These are phyloP conservation scores for Tetrapisispora arboricola DNA, from an alignment of 805 yeast genomes.

Conservation along the genomic window DNA sequence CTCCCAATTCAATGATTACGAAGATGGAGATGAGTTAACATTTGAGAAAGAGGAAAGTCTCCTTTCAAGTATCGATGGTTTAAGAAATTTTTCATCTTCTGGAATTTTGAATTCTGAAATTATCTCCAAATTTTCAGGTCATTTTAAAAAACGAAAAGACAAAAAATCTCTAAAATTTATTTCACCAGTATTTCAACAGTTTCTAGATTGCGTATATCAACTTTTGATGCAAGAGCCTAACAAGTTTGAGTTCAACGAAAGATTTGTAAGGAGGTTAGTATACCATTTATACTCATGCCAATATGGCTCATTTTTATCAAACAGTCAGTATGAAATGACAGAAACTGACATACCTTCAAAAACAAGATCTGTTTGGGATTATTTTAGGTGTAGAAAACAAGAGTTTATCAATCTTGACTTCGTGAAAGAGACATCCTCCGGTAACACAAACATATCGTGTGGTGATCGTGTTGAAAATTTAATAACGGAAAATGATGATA, in stretches of 20 bases:
- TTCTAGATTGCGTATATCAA: slow-evolving; percentile 83
- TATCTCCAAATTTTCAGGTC: slow-evolving; percentile 4
- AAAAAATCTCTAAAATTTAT: slow-evolving; percentile 41
- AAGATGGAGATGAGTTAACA: background rate
- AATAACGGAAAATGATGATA: slow-evolving; percentile 32
- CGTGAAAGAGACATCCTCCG: background rate
- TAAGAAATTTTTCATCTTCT: slow-evolving; percentile 1
- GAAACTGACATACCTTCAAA: slow-evolving; percentile 33
- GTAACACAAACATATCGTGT: background rate
- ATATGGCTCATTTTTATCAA: slow-evolving; percentile 80
- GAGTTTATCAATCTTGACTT: slow-evolving; percentile 58
- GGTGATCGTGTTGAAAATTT: too few relatives aligned
- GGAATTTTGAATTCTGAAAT: slow-evolving; percentile 1
- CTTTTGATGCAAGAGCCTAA: slow-evolving; percentile 57
- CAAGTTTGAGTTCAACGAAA: slow-evolving; percentile 77
- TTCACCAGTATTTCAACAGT: slow-evolving; percentile 94
- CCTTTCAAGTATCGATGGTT: background rate
- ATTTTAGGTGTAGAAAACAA: slow-evolving; percentile 61
- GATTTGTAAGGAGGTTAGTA: slow-evolving; percentile 71
- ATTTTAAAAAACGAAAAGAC: slow-evolving; percentile 24
- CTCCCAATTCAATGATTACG: background rate
- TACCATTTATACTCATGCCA: slow-evolving; percentile 92
- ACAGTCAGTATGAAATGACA: slow-evolving; percentile 56
- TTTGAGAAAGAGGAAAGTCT: slow-evolving; percentile 2
- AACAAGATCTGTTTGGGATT: slow-evolving; percentile 88